phyloP scores from a whole-genome alignment of 1,139 yeast species.

The Yamadazyma trypodendri region DNA sequence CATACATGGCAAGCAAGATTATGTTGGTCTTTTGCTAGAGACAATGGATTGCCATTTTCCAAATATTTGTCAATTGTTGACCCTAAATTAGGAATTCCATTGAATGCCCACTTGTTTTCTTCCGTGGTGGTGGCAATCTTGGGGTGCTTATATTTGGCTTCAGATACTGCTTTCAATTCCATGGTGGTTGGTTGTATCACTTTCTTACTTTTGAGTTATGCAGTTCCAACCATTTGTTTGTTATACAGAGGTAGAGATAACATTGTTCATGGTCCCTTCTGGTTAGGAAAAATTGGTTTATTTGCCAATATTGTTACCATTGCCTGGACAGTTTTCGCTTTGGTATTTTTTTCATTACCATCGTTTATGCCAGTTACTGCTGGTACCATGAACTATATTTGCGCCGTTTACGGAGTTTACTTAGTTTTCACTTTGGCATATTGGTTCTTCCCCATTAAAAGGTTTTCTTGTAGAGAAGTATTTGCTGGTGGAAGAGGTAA shows the following conservation, averaged over 20 bases:
- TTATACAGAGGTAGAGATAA: constrained; percentile 56
- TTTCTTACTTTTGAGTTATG: constrained; percentile 40
- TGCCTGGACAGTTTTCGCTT: constrained; percentile 58
- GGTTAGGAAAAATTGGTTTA: constrained; percentile 58
- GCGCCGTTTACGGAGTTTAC: constrained; percentile 62
- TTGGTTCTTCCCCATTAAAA: constrained; percentile 54
- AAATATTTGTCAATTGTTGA: constrained; percentile 40
- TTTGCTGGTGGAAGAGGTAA: constrained; percentile 47
- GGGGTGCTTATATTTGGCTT: constrained; percentile 41
- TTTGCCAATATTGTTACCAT: constrained; percentile 55
- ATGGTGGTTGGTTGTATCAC: constrained; percentile 48
- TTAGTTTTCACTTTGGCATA: constrained; percentile 51
- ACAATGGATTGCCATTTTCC: constrained; percentile 49
- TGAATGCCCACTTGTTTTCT: constrained; percentile 45
- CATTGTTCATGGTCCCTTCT: constrained; percentile 65
- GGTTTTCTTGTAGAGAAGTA: constrained; percentile 36
- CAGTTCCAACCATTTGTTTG: constrained; percentile 49
- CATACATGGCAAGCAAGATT: constrained; percentile 58
- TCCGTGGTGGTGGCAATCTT: constrained; percentile 38
- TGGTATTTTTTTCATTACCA: constrained; percentile 69
- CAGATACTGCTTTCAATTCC: constrained; percentile 46
- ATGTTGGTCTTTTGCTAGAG: constrained; percentile 82
- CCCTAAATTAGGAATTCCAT: constrained; percentile 44
- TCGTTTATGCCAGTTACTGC: constrained; percentile 61
- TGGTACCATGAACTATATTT: constrained; percentile 67